Conservation (phyloP, 192 early-diverging fungal genomes). For the Mortierella antarctica region DNA sequence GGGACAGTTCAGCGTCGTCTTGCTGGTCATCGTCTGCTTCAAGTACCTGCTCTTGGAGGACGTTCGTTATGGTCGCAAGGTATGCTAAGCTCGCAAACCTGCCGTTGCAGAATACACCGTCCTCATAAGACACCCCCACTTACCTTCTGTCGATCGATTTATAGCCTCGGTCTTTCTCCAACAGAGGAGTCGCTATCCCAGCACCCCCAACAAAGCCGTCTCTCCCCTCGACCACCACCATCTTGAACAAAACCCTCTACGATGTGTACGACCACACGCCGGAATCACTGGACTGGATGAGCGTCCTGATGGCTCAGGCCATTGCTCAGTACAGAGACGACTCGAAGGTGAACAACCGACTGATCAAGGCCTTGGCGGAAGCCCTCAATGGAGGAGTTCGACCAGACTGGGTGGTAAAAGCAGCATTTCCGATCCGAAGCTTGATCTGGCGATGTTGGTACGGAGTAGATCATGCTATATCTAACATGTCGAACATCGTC, state of each 20-base stretch:
- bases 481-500: not conserved
- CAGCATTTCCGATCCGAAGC: not conserved
- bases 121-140: not conserved
- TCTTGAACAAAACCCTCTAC: slow-evolving; percentile 69
- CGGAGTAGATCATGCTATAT: not conserved
- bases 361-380: slow-evolving; percentile 75
- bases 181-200: slow-evolving; percentile 62
- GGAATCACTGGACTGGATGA: slow-evolving; percentile 88
- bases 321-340: slow-evolving; percentile 82
- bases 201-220: slow-evolving; percentile 62
- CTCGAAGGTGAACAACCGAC: slow-evolving; percentile 69
- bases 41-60: slow-evolving; percentile 66
- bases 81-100: not conserved
- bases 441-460: not conserved
- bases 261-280: slow-evolving; percentile 64
- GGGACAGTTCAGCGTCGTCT: slow-evolving; percentile 60
- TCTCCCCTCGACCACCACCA: slow-evolving; percentile 62
- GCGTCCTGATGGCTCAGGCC: slow-evolving; percentile 81
- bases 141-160: not conserved
- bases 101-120: not conserved
- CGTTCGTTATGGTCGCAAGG: slow-evolving; percentile 55
- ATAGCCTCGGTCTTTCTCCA: slow-evolving; percentile 55
- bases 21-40: slow-evolving; percentile 60
- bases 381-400: slow-evolving; percentile 73
- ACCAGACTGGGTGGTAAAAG: slow-evolving; percentile 78